phyloP scores from a whole-genome alignment of 768 basidiomycete genomes.

The Boletus patriciae region DNA sequence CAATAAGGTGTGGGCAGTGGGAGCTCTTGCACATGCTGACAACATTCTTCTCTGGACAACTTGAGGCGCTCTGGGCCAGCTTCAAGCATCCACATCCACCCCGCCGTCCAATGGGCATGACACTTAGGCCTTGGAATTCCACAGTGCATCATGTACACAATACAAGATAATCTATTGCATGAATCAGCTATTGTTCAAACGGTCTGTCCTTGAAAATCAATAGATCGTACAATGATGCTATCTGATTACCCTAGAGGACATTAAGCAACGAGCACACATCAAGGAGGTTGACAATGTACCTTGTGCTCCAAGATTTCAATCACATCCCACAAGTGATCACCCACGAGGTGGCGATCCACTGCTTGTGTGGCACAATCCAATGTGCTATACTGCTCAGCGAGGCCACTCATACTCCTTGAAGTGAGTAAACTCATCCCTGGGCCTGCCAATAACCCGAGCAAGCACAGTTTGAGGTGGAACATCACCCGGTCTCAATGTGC shows the following conservation, averaged over 20 bases:
- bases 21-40: too few species aligned
- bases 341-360: constrained; percentile 81
- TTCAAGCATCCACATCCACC: too few species aligned
- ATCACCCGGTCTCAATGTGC: constrained; percentile 27
- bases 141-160: too few species aligned
- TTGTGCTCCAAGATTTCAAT: constrained; percentile 91
- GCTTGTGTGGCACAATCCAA: constrained; percentile 86
- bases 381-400: constrained; percentile 89
- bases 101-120: too few species aligned
- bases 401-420: constrained; percentile 88
- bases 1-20: too few species aligned
- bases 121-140: too few species aligned
- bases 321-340: constrained; percentile 85
- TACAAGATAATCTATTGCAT: background rate
- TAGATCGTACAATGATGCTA: constrained; percentile 86
- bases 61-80: too few species aligned
- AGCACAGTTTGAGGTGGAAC: constrained; percentile 88
- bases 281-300: constrained; percentile 42
- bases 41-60: too few species aligned
- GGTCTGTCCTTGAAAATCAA: constrained; percentile 75
- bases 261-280: background rate
- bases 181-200: constrained; percentile 7
- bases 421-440: constrained; percentile 94
- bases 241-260: constrained; percentile 77
- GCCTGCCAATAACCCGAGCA: constrained; percentile 74